Base-by-base conservation (phyloP, 1,284 basidiomycete genomes). In the Leccinum ponderosum region DNA sequence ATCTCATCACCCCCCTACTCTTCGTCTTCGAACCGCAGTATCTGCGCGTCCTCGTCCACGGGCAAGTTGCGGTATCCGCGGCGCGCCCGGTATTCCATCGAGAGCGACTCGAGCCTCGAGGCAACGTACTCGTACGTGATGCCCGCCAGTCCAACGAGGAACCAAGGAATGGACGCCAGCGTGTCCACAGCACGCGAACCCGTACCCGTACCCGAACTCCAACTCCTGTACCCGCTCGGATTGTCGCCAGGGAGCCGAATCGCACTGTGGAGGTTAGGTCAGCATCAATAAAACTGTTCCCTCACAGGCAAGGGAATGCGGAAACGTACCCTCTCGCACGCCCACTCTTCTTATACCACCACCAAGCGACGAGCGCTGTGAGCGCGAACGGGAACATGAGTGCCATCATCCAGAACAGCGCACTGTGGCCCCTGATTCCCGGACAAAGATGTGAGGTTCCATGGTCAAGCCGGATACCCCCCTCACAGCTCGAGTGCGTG, bases 11-110 rank as follows among this genome's bases (percentile, higher is more conserved):
- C 14, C 14, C 6, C 4, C 62, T 62, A 85, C 47, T 91, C 89
- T 70, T 93, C 91, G 68, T 93, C 91, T 68, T 91, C 90, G 69
- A 93, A 93, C 55, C 86, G 79, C 60, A 93, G 75, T 60, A 93
- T 84, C 77, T 92, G 91, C 59, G 93, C 94, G 77, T 96, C 94
- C 72, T 95, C 94, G 72, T 96, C 94, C 59, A 94, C 85, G 1
- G 93, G 87, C 37, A 96, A 74, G 66, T 89, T 83, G 67, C 94
- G 81, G 72, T 96, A 96, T n/a, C 91, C 91, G 44, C 84, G 76
- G 55, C 87, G 78, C 17, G 81, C 64, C 11, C 81, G 77, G 67
- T 84, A 80, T 17, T 80, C 72, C 12, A 78, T 66, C 3, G 77
- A 69, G 50, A 81, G 67, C 1, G 73, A 74, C 7, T 83, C 82